phyloP scores from a whole-genome alignment of 129 eudicot genomes.

The Artemisia tridentata region DNA sequence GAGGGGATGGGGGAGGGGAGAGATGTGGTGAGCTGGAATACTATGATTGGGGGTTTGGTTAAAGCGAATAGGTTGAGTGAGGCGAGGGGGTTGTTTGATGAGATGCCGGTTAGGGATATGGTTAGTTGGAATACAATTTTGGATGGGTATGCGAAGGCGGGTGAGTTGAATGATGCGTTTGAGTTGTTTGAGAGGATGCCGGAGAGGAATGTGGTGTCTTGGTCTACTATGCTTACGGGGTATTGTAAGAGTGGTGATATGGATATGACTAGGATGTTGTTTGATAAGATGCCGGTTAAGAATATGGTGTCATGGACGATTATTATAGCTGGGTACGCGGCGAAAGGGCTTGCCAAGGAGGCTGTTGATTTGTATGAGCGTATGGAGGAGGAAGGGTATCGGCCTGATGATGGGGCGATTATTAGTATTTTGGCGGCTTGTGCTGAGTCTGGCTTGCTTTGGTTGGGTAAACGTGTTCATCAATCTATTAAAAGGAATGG shows the following conservation, averaged over 20 bases:
- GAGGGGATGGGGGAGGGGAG: slow-evolving; percentile 49
- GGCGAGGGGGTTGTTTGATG: slow-evolving; percentile 68
- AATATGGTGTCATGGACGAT: slow-evolving; percentile 87
- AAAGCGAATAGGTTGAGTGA: slow-evolving; percentile 41
- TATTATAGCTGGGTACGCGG: slow-evolving; percentile 69
- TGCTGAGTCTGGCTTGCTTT: slow-evolving; percentile 80
- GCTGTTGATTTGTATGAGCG: slow-evolving; percentile 53
- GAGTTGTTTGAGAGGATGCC: slow-evolving; percentile 74
- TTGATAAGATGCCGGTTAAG: slow-evolving; percentile 87
- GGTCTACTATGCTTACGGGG: slow-evolving; percentile 85
- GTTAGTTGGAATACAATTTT: slow-evolving; percentile 91
- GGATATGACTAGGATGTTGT: slow-evolving; percentile 75
- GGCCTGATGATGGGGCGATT: slow-evolving; percentile 64
- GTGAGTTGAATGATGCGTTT: slow-evolving; percentile 60
- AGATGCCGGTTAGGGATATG: slow-evolving; percentile 75
- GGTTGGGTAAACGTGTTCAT: slow-evolving; percentile 68
- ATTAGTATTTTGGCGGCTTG: slow-evolving; percentile 78
- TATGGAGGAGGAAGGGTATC: slow-evolving; percentile 53
- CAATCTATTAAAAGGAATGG: slow-evolving; percentile 41
- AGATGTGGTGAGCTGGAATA: slow-evolving; percentile 80
- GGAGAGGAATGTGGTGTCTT: slow-evolving; percentile 72
- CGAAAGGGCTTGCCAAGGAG: slow-evolving; percentile 68
- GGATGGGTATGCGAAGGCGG: slow-evolving; percentile 75
- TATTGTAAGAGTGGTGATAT: slow-evolving; percentile 65
- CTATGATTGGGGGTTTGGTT: slow-evolving; percentile 66